These are phyloP conservation scores for Schizochytrium sp. DNA, from an alignment of 108 stramenopile genomes.

Conservation along the genomic window DNA sequence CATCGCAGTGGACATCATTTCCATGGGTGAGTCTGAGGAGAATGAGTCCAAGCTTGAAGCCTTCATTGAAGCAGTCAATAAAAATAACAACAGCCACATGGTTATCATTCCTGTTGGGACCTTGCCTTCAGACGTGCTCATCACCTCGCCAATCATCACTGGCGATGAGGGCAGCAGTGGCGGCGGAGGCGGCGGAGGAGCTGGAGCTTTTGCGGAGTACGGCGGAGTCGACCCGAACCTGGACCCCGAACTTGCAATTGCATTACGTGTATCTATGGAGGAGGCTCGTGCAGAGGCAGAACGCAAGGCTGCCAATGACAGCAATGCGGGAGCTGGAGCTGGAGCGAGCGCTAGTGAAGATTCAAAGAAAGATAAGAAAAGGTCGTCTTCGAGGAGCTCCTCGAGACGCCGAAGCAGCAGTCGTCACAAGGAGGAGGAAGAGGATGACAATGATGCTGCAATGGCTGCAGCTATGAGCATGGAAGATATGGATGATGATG, in stretches of 20 bases:
- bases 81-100: constrained; percentile 87
- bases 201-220: constrained; percentile 84
- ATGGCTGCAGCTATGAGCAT: constrained; percentile 69
- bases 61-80: constrained; percentile 92
- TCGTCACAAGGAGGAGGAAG: neutral
- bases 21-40: constrained; percentile 88
- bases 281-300: constrained; percentile 90
- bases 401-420: constrained; percentile 62
- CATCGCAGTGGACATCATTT: constrained; percentile 93
- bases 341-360: neutral
- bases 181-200: constrained; percentile 78
- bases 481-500: constrained; percentile 76
- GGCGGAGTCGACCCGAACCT: constrained; percentile 96
- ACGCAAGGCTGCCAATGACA: constrained; percentile 27
- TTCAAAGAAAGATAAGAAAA: neutral
- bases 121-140: constrained; percentile 91
- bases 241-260: constrained; percentile 99
- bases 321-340: constrained; percentile 70
- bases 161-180: constrained; percentile 81
- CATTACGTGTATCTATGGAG: constrained; percentile 94
- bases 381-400: neutral
- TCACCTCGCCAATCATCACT: constrained; percentile 84
- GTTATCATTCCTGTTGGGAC: constrained; percentile 94
- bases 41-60: constrained; percentile 89
- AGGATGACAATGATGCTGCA: constrained; percentile 75